Evolutionary conservation across 2,329 filamentous ascomycete genomes (phyloP).

Genomic region (Rhynchosporium graminicola): DNA sequence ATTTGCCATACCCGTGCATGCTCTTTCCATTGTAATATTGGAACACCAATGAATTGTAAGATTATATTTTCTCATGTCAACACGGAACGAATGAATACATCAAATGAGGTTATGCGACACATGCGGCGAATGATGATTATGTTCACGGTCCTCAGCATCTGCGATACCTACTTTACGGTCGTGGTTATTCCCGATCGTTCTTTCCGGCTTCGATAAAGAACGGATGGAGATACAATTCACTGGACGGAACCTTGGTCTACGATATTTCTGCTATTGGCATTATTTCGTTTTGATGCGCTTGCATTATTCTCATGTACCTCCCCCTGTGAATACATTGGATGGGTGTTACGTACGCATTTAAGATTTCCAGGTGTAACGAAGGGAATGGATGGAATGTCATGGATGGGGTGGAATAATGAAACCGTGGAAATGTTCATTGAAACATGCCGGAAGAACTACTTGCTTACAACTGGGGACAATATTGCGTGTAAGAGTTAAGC

Average conservation of each 20-base stretch:
- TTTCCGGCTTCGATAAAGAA: neutral
- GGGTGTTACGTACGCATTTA: neutral
- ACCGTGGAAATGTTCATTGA: neutral
- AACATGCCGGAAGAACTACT: neutral
- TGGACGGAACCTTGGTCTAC: slow-evolving; percentile 6
- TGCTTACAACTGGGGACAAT: slow-evolving; percentile 5
- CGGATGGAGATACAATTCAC: neutral
- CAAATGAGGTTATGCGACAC: slow-evolving; percentile 2
- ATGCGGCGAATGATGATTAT: slow-evolving; percentile 6
- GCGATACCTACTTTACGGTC: slow-evolving; percentile 7
- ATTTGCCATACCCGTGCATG: neutral
- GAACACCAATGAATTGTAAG: neutral
- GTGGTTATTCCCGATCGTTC: neutral
- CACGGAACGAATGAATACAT: neutral
- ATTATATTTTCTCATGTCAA: neutral
- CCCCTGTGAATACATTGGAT: neutral
- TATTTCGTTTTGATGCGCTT: neutral
- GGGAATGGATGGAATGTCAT: neutral
- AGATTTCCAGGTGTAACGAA: neutral
- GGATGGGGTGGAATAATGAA: neutral
- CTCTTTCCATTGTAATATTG: neutral
- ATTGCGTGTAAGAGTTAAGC: slow-evolving; percentile 9
- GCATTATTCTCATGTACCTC: slow-evolving; percentile 1
- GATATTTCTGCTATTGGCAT: slow-evolving; percentile 8
- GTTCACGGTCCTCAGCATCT: slow-evolving; percentile 12